phyloP scores from a whole-genome alignment of 2,329 filamentous ascomycete genomes.

The Anthostomella pinea region DNA sequence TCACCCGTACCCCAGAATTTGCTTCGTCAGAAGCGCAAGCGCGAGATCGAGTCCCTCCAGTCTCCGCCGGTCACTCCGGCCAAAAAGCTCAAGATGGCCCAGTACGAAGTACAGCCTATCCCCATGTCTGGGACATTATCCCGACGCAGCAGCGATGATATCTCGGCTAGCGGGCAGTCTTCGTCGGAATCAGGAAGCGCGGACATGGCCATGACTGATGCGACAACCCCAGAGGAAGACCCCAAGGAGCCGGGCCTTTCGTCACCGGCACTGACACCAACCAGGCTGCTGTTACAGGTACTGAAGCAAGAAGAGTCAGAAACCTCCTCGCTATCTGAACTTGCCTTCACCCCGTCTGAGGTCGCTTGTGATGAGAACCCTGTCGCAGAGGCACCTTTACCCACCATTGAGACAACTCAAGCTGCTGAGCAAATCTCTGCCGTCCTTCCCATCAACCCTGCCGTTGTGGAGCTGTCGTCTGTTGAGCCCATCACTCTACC shows the following conservation, averaged over 20 bases:
- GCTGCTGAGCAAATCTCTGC: not conserved
- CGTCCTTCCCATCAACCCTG: not conserved
- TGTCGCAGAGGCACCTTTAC: constrained; percentile 18
- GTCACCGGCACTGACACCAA: constrained; percentile 34
- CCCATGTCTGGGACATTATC: constrained; percentile 32
- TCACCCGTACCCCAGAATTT: constrained; percentile 30
- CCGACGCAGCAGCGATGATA: constrained; percentile 37
- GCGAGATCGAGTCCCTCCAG: constrained; percentile 42
- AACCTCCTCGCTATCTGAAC: constrained; percentile 18
- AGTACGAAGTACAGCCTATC: constrained; percentile 30
- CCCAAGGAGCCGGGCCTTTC: constrained; percentile 38
- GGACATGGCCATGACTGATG: constrained; percentile 39
- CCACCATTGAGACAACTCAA: constrained; percentile 13
- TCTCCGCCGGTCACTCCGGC: constrained; percentile 56
- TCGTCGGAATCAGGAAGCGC: constrained; percentile 33
- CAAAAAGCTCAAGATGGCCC: constrained; percentile 44
- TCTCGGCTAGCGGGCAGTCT: constrained; percentile 27
- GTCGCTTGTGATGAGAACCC: constrained; percentile 8
- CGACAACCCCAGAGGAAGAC: constrained; percentile 50
- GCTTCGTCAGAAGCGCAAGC: constrained; percentile 39
- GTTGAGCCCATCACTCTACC: constrained; percentile 10
- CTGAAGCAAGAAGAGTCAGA: constrained; percentile 35
- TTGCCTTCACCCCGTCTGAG: constrained; percentile 16
- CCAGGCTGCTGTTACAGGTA: constrained; percentile 25
- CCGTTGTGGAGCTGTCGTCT: constrained; percentile 4